Conservation (phyloP, 495 filamentous ascomycete genomes). For the Neurospora sp. region DNA sequence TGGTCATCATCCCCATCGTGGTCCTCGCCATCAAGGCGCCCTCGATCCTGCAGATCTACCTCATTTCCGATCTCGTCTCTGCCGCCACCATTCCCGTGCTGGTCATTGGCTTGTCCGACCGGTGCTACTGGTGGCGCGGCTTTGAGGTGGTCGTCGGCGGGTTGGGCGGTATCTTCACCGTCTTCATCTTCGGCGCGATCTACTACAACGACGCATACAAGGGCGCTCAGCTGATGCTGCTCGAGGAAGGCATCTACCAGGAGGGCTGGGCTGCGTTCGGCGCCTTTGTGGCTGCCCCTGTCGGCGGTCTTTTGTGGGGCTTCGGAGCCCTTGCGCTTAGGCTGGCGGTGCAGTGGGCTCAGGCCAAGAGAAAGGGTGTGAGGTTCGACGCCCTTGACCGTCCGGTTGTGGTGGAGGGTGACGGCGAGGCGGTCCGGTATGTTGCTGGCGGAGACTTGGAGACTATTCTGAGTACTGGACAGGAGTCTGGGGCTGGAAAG, state of each 20-base stretch:
- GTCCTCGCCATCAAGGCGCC: constrained; percentile 62
- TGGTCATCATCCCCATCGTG: constrained; percentile 60
- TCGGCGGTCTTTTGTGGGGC: constrained; percentile 62
- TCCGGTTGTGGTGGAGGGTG: constrained; percentile 24
- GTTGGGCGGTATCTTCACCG: constrained; percentile 59
- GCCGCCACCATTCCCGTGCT: constrained; percentile 60
- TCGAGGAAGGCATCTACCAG: constrained; percentile 59
- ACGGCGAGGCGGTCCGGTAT: constrained; percentile 14
- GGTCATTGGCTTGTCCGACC: constrained; percentile 51
- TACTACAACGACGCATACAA: constrained; percentile 54
- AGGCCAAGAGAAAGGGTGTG: constrained; percentile 40
- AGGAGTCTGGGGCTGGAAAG: constrained; percentile 27
- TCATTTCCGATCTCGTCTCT: constrained; percentile 65
- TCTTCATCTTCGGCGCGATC: constrained; percentile 66
- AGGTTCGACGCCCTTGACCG: constrained; percentile 56
- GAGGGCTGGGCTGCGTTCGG: constrained; percentile 69
- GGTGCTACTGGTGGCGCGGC: constrained; percentile 61
- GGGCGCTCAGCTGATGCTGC: constrained; percentile 55
- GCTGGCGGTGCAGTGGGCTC: constrained; percentile 39
- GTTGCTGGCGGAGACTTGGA: constrained; percentile 1
- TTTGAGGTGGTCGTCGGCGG: constrained; percentile 66
- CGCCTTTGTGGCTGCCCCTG: constrained; percentile 66
- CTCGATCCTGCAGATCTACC: constrained; percentile 62
- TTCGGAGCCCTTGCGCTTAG: constrained; percentile 47
- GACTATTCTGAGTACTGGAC: constrained; percentile 13